Base-by-base conservation (phyloP, 2,329 filamentous ascomycete species). In the Phaeosphaeria sp. region DNA sequence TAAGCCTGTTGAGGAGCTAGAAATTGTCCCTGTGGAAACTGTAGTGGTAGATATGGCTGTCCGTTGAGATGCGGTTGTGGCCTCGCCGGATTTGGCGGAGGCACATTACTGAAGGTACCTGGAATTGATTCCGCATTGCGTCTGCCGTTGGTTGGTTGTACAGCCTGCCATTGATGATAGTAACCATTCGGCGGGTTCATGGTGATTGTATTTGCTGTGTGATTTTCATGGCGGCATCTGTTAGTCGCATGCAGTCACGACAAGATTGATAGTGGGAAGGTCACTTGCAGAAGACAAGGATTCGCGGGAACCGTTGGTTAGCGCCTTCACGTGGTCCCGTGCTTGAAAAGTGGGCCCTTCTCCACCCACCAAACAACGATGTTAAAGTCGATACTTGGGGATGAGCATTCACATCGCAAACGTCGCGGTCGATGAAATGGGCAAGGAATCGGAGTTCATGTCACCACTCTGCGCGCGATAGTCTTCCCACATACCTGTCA, bases 161-260 rank as follows among this genome's bases (percentile, higher is more conserved):
- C 64, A 36, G 57, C 51, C 33, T 63, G 61, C 69, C 70, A 73
- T 45, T 64, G 62, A 47, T 66, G 58, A 13, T 64, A 64, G 46
- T 62, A 70, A 36, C 58, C 56, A 54, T 66, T 59, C 44, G 61
- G 62, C 21, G 63, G 51, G 33, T 66, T 57, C 72, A 75, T 75
- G 24, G 18, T 60, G 53, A 24, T 58, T 54, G 25, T 48, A 27
- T 51, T 18, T 49, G 25, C 21, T n/a, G 43, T 48, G 53, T 49
- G 50, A 54, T 48, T 44, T 65, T 58, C 64, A 62, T 59, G 39
- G 49, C 43, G 47, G 27, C 21, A 27, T 53, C 42, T 60, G 47
- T 66, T 62, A 66, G 63, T 39, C 36, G 36, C 36, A 39, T 39
- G 36, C 36, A 39, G 36, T 39, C 6, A 39, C 36, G 36, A 39